A percentile compares a stretch with the other conserved stretches of the same genome.
Evolutionary conservation across 2,329 filamentous ascomycete species (phyloP).

Genomic region (Aspergillus ochraceus): DNA sequence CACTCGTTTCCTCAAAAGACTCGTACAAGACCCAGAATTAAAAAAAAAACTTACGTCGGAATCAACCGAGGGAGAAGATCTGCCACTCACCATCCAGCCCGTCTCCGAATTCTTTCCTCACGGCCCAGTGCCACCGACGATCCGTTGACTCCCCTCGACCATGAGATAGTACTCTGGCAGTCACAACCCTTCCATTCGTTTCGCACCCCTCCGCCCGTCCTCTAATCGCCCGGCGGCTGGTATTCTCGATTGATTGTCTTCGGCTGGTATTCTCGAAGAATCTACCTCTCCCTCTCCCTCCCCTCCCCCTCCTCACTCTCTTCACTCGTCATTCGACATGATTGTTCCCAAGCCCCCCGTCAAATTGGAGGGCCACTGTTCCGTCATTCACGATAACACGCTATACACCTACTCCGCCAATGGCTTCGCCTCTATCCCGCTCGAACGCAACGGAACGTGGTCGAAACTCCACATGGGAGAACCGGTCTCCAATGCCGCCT

Average conservation of each 20-base stretch:
- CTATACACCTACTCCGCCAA: constrained; percentile 78
- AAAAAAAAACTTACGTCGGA: neutral
- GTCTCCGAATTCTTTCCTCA: constrained; percentile 1
- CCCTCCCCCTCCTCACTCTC: neutral
- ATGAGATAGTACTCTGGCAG: constrained; percentile 41
- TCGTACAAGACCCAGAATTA: neutral
- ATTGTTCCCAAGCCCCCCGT: constrained; percentile 68
- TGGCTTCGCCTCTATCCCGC: constrained; percentile 71
- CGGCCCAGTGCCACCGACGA: constrained; percentile 7
- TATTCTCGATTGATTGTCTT: constrained; percentile 24
- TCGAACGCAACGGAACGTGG: constrained; percentile 74
- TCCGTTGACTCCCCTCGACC: constrained; percentile 12
- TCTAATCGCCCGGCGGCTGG: constrained; percentile 26
- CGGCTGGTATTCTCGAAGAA: constrained; percentile 31
- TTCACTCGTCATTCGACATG: constrained; percentile 53
- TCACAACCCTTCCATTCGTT: constrained; percentile 25
- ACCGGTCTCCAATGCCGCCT: constrained; percentile 72
- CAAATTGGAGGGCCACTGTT: constrained; percentile 75
- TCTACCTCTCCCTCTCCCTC: constrained; percentile 6
- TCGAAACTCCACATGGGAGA: constrained; percentile 63
- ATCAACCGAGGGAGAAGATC: neutral
- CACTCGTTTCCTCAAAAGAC: constrained; percentile 3
- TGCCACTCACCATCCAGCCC: neutral
- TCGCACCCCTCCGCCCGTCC: constrained; percentile 13
- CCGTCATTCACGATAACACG: constrained; percentile 74